Base-by-base conservation (phyloP, 2,329 filamentous ascomycete genomes). In the Colletotrichum musicola region DNA sequence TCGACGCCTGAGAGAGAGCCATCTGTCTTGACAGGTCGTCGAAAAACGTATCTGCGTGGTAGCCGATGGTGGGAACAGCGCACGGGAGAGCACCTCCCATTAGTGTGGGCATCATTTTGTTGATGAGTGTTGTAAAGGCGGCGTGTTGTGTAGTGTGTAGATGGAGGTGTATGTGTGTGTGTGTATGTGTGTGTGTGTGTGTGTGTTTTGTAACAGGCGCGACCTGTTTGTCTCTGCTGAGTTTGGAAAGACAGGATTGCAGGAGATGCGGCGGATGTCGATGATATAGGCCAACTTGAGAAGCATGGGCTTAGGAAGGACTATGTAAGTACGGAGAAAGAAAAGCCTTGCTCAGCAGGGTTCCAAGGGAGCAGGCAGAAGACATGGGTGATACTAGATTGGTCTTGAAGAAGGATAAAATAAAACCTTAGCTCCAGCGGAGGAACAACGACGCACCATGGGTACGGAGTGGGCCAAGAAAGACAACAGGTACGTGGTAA, bases 1-100 rank as follows among this genome's bases (percentile, higher is more conserved):
- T 82, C 46, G 81, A 77, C 30, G 82, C 77, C 64, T 85, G 83
- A 42, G 83, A 82, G 46, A 81, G 75, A 60, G 82, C 78, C 74
- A 86, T 83, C 69, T 89, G 87, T 70, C 81, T 84, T 27, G 84
- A 83, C 40, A 86, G 77, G 68, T 87, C 85, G 73, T 88, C 84
- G 62, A 86, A 73, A 57, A 86, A 80, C 57, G 79, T 77, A 68
- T 86, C 83, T 71, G 77, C 78, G 12, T 78, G 71, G 64, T 81
- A 84, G 61, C 70, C 72, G 60, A 73, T 72, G 61, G 73, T 75
- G 42, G 72, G 74, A 18, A 74, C 70, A 46, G 74, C 73, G 58
- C 78, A 75, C 53, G 73, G 73, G 61, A 79, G 73, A 62, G 73
- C 74, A 64, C 74, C 73, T 74, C 76, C 79, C 72, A 78, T 71